Base-by-base conservation (phyloP, 164 flowering plant genomes). In the Vitis labrusca region DNA sequence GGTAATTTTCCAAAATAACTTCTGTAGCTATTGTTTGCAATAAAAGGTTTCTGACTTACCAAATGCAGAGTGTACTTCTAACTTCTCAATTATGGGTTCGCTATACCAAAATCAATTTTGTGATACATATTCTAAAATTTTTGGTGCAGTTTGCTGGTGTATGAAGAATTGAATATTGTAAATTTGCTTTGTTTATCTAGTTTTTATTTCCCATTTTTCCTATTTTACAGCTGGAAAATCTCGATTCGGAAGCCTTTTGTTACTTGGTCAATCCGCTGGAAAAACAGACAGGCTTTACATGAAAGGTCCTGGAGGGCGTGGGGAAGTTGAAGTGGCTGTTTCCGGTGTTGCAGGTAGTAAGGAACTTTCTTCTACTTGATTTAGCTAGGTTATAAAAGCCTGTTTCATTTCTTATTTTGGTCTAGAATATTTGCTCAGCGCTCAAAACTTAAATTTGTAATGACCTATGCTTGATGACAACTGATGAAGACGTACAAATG, bases 231-330 rank as follows among this genome's bases (percentile, higher is more conserved):
- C 89, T 72, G 99, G 99, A 37, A 90, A 79, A 76, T 82, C 90
- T 79, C 79, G 93, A 73, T 89, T 95, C 61, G 97, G 97, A 52
- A 91, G 97, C 85, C 90, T 95, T 75, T 81, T 91, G 32, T 84
- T 93, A 54, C 82, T 87, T 60, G 89, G 89, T 69, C 81, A 88
- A 68, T 76, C 80, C 60, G 69, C 88, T 70, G 85, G 85, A 51
- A 93, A 89, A 85, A 75, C 89, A 16, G 98, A 95, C 78, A 90
- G 88, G 73, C 83, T 95, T 53, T 91, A 87, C 82, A 95, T 95
- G 99, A 95, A 83, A 82, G 99, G 99, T 68, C 99, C 99, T 53
- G 99, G 99, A 63, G 99, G 99, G 50, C 91, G 93, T 63, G 99
- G 99, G 37, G 97, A 93, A 82, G 98, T 95, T 79, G 99, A 95